Base-by-base conservation (phyloP, 768 basidiomycete species). In the Candolleomyces aberdarensis region DNA sequence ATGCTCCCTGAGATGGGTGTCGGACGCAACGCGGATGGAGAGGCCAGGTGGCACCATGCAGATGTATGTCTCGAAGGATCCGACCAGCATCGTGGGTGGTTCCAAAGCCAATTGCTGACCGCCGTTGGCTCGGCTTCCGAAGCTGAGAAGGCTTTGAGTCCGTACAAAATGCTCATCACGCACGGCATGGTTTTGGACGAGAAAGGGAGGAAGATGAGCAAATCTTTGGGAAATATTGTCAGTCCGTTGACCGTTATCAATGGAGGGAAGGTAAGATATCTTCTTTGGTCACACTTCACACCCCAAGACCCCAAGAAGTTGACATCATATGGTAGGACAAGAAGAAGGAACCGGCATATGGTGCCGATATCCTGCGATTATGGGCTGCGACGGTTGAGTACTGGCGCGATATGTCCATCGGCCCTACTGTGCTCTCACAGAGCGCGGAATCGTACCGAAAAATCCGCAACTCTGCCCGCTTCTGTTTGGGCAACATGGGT, bases 41-140 rank as follows among this genome's bases (percentile, higher is more conserved):
- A 59, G 9, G 58, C 56, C 15, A 59, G 20, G 36, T 51, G 49
- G 32, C 76, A 81, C 56, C 75, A 78, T 47, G 92, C 95, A 1
- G 95, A 98, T 67, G 80, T 98, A 31, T 96, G 93, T 69, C 76
- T 99, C 31, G 96, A 99, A 69, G 97, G 97, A 14, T 91, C 92
- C 1, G 96, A 99, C 73, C 96, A 98, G 72, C 96, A 99, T 72
- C 88, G 96, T 7, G 96, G 96, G 9, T 99, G 96, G 96, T 99
- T 99, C 79, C 97, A 99, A 74, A 96, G 94, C 60, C 90, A 93
- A 65, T 75, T 99, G 29, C 76, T 99, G 51, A 98, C 97, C 3
- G 83, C 86, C 10, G 75, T 96, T 19, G 85, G 85, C 3, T 76
- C 84, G 19, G 73, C 77, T 17, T 19, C 53, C 20, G 5, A 13